Evolutionary conservation across 345 rosid species (phyloP).

Genomic region (Arabis hirsuta): DNA sequence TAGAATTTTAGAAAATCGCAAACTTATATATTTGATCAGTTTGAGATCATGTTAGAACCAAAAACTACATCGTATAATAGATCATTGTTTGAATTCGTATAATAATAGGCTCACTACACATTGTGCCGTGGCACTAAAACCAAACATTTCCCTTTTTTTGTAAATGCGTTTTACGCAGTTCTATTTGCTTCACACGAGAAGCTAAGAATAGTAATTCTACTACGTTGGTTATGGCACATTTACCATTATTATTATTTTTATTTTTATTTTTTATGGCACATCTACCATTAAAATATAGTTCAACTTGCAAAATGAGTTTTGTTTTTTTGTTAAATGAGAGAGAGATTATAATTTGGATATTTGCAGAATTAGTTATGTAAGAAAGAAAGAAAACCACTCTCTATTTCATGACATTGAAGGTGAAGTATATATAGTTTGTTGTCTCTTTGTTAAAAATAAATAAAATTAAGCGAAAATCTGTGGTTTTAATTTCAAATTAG

Average conservation of each 20-base stretch:
- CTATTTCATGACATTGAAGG: neutral
- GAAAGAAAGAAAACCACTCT: neutral
- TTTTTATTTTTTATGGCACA: too few species aligned
- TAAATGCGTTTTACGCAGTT: neutral
- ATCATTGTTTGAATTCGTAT: neutral
- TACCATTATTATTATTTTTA: too few species aligned
- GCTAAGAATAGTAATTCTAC: neutral
- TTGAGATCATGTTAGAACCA: neutral
- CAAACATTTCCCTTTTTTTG: neutral
- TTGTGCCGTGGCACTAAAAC: neutral
- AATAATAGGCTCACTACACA: neutral
- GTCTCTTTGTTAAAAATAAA: neutral
- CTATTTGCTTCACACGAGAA: conserved; percentile 2
- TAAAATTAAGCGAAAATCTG: neutral
- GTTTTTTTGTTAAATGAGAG: too few species aligned
- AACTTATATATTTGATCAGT: too few species aligned
- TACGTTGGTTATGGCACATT: neutral
- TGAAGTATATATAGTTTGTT: neutral
- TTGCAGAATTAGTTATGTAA: neutral
- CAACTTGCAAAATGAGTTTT: neutral
- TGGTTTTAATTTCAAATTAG: neutral
- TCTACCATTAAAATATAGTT: neutral
- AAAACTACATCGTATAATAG: neutral
- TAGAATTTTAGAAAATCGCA: too few species aligned
- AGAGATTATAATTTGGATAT: too few species aligned